Percentiles rank a stretch among this genome's conserved stretches.
Conservation (phyloP, 2,329 filamentous ascomycete genomes). For the Curvularia verruculosa region DNA sequence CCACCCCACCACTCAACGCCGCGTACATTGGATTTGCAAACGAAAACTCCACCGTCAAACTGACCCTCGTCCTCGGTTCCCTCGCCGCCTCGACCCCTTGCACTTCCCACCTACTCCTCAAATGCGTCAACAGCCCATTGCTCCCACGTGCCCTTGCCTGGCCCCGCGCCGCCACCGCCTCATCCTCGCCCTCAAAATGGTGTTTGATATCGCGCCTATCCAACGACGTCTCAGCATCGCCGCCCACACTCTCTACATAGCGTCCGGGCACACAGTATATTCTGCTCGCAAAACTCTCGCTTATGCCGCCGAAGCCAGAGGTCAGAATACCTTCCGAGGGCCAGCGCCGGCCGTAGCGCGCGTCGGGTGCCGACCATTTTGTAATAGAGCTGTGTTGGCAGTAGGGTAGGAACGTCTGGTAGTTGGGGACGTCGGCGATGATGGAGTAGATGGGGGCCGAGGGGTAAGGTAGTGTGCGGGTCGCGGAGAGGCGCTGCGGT, state of each 20-base stretch:
- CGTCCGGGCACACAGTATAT: conserved; percentile 76
- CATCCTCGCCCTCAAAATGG: conserved; percentile 41
- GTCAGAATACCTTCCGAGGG: conserved; percentile 79
- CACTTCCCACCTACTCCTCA: conserved; percentile 71
- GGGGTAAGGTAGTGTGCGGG: conserved; percentile 77
- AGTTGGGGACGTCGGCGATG: conserved; percentile 83
- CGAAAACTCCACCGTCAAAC: conserved; percentile 77
- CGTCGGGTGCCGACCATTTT: conserved; percentile 66
- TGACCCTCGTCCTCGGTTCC: conserved; percentile 70
- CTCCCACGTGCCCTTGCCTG: conserved; percentile 8
- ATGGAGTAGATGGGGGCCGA: conserved; percentile 75
- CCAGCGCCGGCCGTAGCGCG: conserved; percentile 58
- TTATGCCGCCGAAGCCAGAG: conserved; percentile 82
- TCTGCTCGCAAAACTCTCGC: conserved; percentile 80
- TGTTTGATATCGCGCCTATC: conserved; percentile 49
- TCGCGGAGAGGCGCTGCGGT: conserved; percentile 71
- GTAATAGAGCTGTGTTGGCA: conserved; percentile 80
- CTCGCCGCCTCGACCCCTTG: conserved; percentile 52
- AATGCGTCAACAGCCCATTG: conserved; percentile 65
- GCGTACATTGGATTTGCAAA: conserved; percentile 91
- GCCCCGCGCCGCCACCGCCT: too few relatives aligned
- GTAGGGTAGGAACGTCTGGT: conserved; percentile 89
- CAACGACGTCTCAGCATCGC: conserved; percentile 58
- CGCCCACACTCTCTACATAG: conserved; percentile 79
- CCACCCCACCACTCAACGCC: conserved; percentile 78